Percentiles rank a stretch among this genome's conserved stretches.
Evolutionary conservation across 495 filamentous ascomycete species (phyloP).

Genomic region (Aspergillus nidulans): DNA sequence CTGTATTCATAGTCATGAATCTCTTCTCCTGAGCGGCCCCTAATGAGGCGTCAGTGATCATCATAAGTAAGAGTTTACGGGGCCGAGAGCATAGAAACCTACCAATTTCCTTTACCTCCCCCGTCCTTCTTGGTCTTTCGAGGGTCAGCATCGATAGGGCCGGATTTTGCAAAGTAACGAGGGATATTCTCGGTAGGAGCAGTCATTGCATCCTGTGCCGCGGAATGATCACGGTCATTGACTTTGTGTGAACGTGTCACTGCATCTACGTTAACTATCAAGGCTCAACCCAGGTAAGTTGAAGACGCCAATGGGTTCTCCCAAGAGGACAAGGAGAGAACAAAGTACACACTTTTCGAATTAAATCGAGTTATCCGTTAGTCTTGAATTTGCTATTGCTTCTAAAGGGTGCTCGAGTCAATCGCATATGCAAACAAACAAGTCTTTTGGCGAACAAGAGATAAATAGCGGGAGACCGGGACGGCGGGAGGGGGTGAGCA

Average conservation of each 20-base stretch:
- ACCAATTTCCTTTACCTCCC: conserved; percentile 92
- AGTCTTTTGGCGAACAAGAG: no score
- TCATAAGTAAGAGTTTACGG: background rate
- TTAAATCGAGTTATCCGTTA: no score
- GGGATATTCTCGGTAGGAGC: conserved; percentile 67
- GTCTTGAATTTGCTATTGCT: no score
- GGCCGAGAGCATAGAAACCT: conserved; percentile 33
- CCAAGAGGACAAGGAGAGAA: background rate
- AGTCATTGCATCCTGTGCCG: conserved; percentile 59
- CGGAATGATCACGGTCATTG: conserved; percentile 82
- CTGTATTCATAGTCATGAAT: conserved; percentile 75
- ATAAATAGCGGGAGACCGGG: no score
- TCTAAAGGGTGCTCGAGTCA: no score
- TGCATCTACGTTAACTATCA: conserved; percentile 23
- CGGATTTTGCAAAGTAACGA: conserved; percentile 87
- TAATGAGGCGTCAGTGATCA: conserved; percentile 24
- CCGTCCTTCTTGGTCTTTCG: conserved; percentile 97
- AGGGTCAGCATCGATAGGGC: conserved; percentile 75
- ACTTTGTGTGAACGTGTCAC: conserved; percentile 95
- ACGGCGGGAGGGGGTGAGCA: no score
- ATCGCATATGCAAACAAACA: no score
- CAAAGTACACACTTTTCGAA: background rate
- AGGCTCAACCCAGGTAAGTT: background rate
- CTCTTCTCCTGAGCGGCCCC: conserved; percentile 83
- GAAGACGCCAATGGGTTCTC: background rate